Conservation (phyloP, 306 rosid genomes). For the Quillaja saponaria region DNA sequence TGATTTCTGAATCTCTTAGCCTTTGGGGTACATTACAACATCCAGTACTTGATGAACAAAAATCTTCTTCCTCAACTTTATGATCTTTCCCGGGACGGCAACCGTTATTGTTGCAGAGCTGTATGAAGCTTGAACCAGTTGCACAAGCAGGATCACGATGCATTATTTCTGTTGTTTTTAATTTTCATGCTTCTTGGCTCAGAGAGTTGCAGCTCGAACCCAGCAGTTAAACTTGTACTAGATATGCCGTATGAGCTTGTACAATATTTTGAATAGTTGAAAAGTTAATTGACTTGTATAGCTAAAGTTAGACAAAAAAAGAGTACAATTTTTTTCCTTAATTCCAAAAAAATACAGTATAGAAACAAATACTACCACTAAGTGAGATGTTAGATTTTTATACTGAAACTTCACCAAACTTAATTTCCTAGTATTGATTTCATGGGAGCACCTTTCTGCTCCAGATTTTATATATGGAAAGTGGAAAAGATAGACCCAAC, state of each 20-base stretch:
- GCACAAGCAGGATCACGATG: conserved; percentile 7
- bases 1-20: conserved; percentile 50
- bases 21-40: conserved; percentile 63
- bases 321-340: neutral
- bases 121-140: conserved; percentile 21
- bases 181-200: neutral
- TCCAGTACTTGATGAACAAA: no score
- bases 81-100: neutral
- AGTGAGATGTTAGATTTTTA: conserved; percentile 21
- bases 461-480: conserved; percentile 24
- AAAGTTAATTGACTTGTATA: neutral
- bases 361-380: conserved; percentile 52
- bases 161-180: conserved; percentile 21
- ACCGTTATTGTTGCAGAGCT: neutral
- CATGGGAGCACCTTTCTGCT: conserved; percentile 34
- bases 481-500: conserved; percentile 11
- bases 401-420: conserved; percentile 31
- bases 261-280: conserved; percentile 4
- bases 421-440: no score
- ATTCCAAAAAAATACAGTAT: conserved; percentile 21
- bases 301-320: no score
- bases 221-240: no score
- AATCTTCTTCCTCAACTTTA: neutral
- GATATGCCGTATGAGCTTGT: no score
- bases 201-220: no score